Conservation (phyloP, 768 basidiomycete genomes). For the Wakefieldia striispora region DNA sequence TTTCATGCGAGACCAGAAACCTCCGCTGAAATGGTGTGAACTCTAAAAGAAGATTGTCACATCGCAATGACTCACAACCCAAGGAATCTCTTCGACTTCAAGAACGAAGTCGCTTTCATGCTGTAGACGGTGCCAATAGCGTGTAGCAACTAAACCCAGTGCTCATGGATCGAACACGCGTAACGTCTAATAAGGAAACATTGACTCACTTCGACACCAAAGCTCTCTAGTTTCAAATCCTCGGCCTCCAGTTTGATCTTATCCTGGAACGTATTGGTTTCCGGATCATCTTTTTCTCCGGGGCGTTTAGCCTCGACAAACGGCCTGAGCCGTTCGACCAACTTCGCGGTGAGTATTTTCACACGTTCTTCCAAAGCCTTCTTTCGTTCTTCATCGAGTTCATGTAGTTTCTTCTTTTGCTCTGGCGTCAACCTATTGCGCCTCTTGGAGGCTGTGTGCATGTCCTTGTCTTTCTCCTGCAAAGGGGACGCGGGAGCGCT, state of each 20-base stretch:
- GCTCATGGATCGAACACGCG: conserved; percentile 1
- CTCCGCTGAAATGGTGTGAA: conserved; percentile 49
- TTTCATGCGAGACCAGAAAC: conserved; percentile 91
- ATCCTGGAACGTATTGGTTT: conserved; percentile 75
- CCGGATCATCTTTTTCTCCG: conserved; percentile 76
- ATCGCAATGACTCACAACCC: conserved; percentile 64
- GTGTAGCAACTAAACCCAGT: conserved; percentile 63
- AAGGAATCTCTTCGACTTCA: conserved; percentile 89
- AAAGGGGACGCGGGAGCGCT: conserved; percentile 23
- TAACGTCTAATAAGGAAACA: background rate
- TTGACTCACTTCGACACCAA: conserved; percentile 83
- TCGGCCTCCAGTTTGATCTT: conserved; percentile 83
- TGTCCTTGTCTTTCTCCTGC: conserved; percentile 41
- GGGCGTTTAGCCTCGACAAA: conserved; percentile 89
- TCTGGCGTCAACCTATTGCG: conserved; percentile 67
- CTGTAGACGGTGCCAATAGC: conserved; percentile 91
- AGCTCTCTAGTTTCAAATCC: conserved; percentile 95
- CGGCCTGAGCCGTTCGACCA: conserved; percentile 81
- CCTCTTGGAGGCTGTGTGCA: conserved; percentile 26
- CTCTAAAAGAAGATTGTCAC: background rate
- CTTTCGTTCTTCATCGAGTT: conserved; percentile 77
- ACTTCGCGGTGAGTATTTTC: conserved; percentile 68
- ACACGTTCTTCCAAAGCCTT: conserved; percentile 81
- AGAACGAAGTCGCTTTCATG: conserved; percentile 86
- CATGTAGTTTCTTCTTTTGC: conserved; percentile 80